Evolutionary conservation across 2,329 filamentous ascomycete species (phyloP), one percentile per base, ranked within the genome.

Genomic region (Parafenestella ontariensis): DNA sequence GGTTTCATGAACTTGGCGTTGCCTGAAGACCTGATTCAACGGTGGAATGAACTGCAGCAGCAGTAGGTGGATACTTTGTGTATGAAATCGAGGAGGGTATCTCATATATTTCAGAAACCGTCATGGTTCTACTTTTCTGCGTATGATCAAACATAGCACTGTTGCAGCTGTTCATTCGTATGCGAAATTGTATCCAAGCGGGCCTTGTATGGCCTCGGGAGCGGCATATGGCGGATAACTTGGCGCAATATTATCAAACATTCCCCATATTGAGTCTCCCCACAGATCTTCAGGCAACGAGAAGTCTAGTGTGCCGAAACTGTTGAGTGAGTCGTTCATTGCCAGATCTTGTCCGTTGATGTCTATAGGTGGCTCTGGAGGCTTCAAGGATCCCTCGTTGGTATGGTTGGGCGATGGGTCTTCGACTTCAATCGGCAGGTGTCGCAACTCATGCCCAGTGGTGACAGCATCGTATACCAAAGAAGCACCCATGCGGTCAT

Each of bases 211-310:
- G 36, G 18, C 1, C 18, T 23, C 17, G 11, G 36, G n/a, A 43
- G 17, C 24, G 15, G 21, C 20, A 29, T 17, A 54, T 18, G 36
- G 34, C 33, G 47, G 40, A 44, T 44, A 44, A n/a, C 8, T 17
- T 23, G 59, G 49, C 8, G 54, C 54, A 21, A 59, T 52, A 2
- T 47, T 52, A 45, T 58, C 58, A 40, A 65, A 68, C 59, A 63
- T 64, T n/a, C 53, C 58, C 64, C 62, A 68, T 4, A 68, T 46
- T 3, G 61, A 60, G 31, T 65, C 61, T 4, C 62, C 62, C 64
- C 62, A 68, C 4, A 68, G 45, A 42, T 68, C 64, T 20, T 62
- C 56, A 8, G 62, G 64, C 6, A 64, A 49, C 11, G 57, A 48
- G 37, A 68, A 65, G 17, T 68, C 59, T 20, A 65, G 31, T 18